Conservation (phyloP, 2,329 filamentous ascomycete genomes). For the Elsinoe batatas region DNA sequence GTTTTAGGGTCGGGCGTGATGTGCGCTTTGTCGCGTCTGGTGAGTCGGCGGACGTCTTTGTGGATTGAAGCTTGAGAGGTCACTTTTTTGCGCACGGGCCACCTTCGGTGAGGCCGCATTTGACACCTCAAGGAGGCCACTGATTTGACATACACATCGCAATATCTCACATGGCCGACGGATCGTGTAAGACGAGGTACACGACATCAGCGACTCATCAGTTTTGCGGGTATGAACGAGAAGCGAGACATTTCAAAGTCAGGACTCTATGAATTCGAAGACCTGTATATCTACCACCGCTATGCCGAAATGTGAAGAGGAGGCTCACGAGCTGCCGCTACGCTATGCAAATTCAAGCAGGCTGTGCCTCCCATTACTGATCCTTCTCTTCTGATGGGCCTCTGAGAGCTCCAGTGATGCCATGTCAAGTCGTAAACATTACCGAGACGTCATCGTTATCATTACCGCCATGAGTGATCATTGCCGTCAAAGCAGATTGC, state of each 20-base stretch:
- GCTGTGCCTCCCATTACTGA: no score
- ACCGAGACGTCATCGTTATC: conserved; percentile 5
- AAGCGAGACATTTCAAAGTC: no score
- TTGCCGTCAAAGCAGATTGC: neutral
- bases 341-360: neutral
- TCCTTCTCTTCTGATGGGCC: no score
- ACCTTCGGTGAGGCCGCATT: neutral
- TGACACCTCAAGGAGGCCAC: neutral
- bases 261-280: neutral
- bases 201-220: no score
- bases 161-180: no score
- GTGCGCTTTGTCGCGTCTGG: no score
- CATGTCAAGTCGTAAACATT: neutral
- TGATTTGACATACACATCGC: neutral
- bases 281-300: neutral
- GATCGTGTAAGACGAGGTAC: neutral
- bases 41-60: no score
- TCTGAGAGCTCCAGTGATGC: neutral
- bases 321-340: neutral
- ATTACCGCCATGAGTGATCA: neutral
- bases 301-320: neutral
- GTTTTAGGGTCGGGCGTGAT: no score
- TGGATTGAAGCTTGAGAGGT: neutral
- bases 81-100: conserved; percentile 10
- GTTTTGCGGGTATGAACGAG: no score